Conservation (phyloP, 441 rosid genomes). For the Populus hybrid region DNA sequence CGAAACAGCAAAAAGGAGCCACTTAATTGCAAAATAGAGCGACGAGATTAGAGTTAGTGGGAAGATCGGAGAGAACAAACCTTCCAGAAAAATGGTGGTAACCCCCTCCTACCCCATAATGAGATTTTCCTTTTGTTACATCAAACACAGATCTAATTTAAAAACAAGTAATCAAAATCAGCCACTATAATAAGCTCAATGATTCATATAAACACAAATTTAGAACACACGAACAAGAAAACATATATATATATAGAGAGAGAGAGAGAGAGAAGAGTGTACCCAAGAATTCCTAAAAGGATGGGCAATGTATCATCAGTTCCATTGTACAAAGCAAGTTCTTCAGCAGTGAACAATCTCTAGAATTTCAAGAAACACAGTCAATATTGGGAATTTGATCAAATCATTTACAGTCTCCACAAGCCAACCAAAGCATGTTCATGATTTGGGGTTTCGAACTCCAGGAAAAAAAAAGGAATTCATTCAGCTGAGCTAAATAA, state of each 20-base stretch:
- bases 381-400: too few species aligned
- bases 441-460: too few species aligned
- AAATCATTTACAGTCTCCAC: background rate
- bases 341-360: constrained; percentile 67
- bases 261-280: background rate
- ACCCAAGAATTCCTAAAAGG: constrained; percentile 88
- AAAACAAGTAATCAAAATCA: too few species aligned
- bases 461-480: too few species aligned
- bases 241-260: too few species aligned
- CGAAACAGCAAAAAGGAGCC: background rate
- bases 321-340: constrained; percentile 70
- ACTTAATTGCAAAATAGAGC: background rate
- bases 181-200: too few species aligned
- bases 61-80: constrained; percentile 31
- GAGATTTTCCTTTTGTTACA: constrained; percentile 78
- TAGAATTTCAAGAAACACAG: constrained; percentile 16
- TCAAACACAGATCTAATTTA: background rate
- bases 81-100: constrained; percentile 94
- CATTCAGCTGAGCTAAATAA: too few species aligned
- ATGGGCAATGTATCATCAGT: constrained; percentile 71
- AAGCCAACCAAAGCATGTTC: background rate
- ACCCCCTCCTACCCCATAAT: constrained; percentile 88
- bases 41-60: background rate
- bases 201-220: too few species aligned
- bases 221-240: too few species aligned